phyloP scores from a whole-genome alignment of 768 basidiomycete species.

The Candolleomyces efflorescens region DNA sequence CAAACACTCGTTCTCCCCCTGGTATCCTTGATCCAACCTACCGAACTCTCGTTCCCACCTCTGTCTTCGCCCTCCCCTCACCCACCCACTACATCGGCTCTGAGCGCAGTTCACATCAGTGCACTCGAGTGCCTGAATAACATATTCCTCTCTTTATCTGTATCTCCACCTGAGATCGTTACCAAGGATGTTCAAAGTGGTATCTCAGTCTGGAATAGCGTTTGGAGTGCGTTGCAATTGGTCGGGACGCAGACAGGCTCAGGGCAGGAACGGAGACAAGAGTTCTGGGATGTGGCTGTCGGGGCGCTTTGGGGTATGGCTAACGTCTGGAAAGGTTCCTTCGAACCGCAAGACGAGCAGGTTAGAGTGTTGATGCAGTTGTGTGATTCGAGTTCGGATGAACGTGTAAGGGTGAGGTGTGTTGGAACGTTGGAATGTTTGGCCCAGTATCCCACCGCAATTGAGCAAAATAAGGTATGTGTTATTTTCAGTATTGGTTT shows the following conservation, averaged over 20 bases:
- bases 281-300: constrained; percentile 75
- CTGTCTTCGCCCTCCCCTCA: constrained; percentile 64
- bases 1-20: constrained; percentile 65
- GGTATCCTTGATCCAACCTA: constrained; percentile 68
- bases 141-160: constrained; percentile 70
- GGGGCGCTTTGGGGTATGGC: constrained; percentile 91
- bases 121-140: constrained; percentile 92
- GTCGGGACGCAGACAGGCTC: constrained; percentile 56
- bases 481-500: not conserved
- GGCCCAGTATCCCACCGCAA: constrained; percentile 60
- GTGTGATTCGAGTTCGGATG: constrained; percentile 51
- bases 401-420: constrained; percentile 63
- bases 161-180: constrained; percentile 36
- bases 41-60: constrained; percentile 78
- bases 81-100: constrained; percentile 83
- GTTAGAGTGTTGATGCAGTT: constrained; percentile 63
- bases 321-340: constrained; percentile 61
- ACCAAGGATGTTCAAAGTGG: constrained; percentile 47
- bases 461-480: constrained; percentile 63
- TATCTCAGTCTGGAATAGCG: constrained; percentile 52
- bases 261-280: constrained; percentile 65
- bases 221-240: constrained; percentile 59
- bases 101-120: constrained; percentile 78
- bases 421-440: constrained; percentile 85
- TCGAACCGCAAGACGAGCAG: constrained; percentile 59